These are phyloP conservation scores for Thamnidium elegans DNA, from an alignment of 192 early-diverging fungal species.

Conservation along the genomic window DNA sequence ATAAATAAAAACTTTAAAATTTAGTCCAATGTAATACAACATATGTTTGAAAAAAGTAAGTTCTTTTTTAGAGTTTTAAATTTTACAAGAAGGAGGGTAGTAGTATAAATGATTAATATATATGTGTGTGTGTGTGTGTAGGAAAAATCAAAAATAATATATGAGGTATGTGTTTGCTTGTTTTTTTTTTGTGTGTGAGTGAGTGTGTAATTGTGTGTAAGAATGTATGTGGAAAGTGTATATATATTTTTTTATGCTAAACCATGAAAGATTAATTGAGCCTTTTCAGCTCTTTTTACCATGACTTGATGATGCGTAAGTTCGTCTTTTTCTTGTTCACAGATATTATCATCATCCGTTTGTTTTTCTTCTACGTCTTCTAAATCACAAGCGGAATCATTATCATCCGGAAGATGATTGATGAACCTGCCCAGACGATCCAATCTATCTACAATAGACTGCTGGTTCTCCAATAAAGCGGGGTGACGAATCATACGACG, in stretches of 20 bases:
- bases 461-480: background rate
- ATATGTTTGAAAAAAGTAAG: no score
- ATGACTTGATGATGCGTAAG: background rate
- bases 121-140: background rate
- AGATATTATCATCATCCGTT: background rate
- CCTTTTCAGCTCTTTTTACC: constrained; percentile 11
- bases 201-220: background rate
- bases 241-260: background rate
- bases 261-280: constrained; percentile 16
- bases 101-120: no score
- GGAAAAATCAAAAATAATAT: no score
- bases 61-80: no score
- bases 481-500: constrained; percentile 16
- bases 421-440: constrained; percentile 1
- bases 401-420: background rate
- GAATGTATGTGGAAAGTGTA: background rate
- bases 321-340: background rate
- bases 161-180: no score
- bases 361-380: background rate
- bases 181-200: background rate
- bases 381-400: constrained; percentile 14
- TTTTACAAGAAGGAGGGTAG: no score
- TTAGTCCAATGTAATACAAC: no score
- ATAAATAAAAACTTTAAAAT: no score
- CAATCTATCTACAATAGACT: constrained; percentile 10